Evolutionary conservation across 768 basidiomycete genomes (phyloP).

Genomic region (Leccinum obscurum): DNA sequence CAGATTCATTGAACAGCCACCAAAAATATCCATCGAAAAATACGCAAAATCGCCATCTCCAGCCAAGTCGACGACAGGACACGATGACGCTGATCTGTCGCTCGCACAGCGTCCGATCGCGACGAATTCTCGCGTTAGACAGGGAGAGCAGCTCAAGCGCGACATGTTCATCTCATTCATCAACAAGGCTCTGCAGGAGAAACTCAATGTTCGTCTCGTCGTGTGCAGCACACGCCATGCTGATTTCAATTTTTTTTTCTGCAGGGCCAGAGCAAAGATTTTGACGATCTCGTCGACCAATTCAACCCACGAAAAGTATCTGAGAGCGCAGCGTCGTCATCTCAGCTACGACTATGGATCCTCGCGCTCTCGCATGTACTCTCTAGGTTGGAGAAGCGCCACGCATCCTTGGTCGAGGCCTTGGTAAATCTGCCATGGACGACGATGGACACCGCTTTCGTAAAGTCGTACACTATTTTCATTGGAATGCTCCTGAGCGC

Average conservation of each 20-base stretch:
- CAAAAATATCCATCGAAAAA: constrained; percentile 45
- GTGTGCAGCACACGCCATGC: constrained; percentile 9
- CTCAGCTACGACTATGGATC: constrained; percentile 78
- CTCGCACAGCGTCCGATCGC: constrained; percentile 58
- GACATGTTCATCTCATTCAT: constrained; percentile 87
- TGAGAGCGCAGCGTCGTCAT: constrained; percentile 34
- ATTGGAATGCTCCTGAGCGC: constrained; percentile 91
- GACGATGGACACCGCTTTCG: constrained; percentile 81
- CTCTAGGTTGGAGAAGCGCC: constrained; percentile 80
- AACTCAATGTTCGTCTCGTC: constrained; percentile 54
- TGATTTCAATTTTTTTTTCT: constrained; percentile 10
- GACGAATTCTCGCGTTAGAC: constrained; percentile 76
- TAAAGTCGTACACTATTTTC: constrained; percentile 86
- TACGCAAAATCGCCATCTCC: constrained; percentile 41
- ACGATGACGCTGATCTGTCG: constrained; percentile 15
- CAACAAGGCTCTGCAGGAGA: constrained; percentile 76
- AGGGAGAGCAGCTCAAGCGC: constrained; percentile 73
- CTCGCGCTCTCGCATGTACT: constrained; percentile 89
- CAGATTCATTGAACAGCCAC: constrained; percentile 45
- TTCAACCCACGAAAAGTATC: constrained; percentile 59
- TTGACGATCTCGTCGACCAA: constrained; percentile 87
- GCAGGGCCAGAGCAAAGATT: constrained; percentile 73
- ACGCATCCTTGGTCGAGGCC: constrained; percentile 80
- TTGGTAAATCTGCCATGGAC: constrained; percentile 91
- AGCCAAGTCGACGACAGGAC: constrained; percentile 24